Evolutionary conservation across 306 rosid species (phyloP).

Genomic region (Oxytropis ochrocephala): DNA sequence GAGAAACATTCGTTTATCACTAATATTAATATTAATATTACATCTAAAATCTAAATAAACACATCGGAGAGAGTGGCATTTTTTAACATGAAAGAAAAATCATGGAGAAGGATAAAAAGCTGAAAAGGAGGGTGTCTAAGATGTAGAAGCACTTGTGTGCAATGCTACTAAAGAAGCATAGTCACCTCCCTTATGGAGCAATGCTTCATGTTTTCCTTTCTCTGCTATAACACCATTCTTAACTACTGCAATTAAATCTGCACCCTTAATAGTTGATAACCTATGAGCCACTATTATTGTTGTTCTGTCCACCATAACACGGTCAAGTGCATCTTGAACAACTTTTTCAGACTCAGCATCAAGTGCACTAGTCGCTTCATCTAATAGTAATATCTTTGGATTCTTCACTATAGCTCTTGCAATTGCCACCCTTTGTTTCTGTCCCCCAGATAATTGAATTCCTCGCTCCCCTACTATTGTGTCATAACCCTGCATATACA

Average conservation of each 20-base stretch:
- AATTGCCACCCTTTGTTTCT: slow-evolving; percentile 64
- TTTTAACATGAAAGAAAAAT: no score
- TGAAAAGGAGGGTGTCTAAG: background rate
- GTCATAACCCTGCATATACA: slow-evolving; percentile 49
- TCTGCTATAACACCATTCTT: slow-evolving; percentile 54
- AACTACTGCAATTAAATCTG: slow-evolving; percentile 58
- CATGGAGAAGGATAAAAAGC: background rate
- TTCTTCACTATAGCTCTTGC: slow-evolving; percentile 58
- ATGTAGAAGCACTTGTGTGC: slow-evolving; percentile 28
- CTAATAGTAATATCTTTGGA: slow-evolving; percentile 56
- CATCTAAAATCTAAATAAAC: no score
- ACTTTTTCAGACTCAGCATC: slow-evolving; percentile 74
- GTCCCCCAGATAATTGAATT: slow-evolving; percentile 55
- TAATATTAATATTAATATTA: no score
- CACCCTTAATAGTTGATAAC: slow-evolving; percentile 51
- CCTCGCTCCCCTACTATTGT: slow-evolving; percentile 56
- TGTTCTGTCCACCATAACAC: slow-evolving; percentile 49
- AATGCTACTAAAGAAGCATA: slow-evolving; percentile 45
- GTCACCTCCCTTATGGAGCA: slow-evolving; percentile 32
- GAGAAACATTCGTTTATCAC: background rate
- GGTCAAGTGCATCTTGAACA: slow-evolving; percentile 66
- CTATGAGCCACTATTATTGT: slow-evolving; percentile 69
- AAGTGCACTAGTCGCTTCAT: slow-evolving; percentile 76
- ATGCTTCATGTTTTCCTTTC: slow-evolving; percentile 41
- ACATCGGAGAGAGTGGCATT: no score